Conservation (phyloP, 1,284 basidiomycete species). For the Moesziomyces globuligerus region DNA sequence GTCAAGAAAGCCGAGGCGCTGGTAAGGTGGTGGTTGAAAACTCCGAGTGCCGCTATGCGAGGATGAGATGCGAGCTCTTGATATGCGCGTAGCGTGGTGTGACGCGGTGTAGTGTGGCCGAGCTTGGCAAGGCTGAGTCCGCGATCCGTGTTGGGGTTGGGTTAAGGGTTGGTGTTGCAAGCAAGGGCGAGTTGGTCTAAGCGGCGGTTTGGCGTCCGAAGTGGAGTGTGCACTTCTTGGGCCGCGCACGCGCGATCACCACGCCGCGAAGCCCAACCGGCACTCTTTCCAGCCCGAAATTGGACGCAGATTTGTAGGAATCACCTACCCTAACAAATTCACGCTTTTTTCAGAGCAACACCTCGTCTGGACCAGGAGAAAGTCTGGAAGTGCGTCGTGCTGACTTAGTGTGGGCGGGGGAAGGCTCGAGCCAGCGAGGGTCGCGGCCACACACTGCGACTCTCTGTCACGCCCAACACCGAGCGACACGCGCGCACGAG, state of each 20-base stretch:
- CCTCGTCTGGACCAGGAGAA: neutral
- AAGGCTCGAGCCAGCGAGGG: no score
- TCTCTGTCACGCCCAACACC: no score
- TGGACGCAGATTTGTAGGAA: neutral
- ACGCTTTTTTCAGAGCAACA: neutral
- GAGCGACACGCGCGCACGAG: conserved; percentile 10
- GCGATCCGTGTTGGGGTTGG: no score
- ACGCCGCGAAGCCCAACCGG: neutral
- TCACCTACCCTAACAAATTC: conserved; percentile 1
- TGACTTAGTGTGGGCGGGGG: no score
- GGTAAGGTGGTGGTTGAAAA: neutral
- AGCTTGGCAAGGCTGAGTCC: conserved; percentile 5
- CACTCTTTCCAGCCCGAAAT: neutral
- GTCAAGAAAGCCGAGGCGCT: neutral
- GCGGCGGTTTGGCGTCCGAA: conserved; percentile 24
- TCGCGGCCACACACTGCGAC: no score
- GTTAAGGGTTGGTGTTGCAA: no score
- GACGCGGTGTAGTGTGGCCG: conserved; percentile 1
- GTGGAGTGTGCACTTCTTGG: conserved; percentile 26
- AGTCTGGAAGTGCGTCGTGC: no score
- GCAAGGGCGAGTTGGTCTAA: conserved; percentile 36
- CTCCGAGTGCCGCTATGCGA: no score
- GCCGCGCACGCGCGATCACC: conserved; percentile 47
- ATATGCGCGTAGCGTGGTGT: neutral
- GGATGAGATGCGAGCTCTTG: neutral